These are phyloP conservation scores for Hortaea sp. DNA, from an alignment of 2,329 filamentous ascomycete species.

Conservation along the genomic window DNA sequence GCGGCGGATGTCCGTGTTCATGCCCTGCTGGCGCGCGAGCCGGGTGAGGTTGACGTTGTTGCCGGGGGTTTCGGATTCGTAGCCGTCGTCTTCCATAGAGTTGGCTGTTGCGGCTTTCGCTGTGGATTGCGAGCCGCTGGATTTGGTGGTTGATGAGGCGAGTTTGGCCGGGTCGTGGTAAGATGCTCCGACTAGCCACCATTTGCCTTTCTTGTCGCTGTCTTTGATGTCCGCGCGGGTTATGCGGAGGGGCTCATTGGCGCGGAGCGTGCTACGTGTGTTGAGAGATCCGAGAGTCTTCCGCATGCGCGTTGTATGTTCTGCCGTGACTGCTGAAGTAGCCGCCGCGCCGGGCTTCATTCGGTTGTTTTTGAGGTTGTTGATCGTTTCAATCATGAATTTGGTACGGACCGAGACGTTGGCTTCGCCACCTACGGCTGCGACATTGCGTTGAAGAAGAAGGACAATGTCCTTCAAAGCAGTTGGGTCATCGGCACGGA, in stretches of 20 bases:
- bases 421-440: conserved; percentile 55
- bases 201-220: conserved; percentile 81
- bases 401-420: conserved; percentile 79
- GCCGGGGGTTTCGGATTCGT: conserved; percentile 14
- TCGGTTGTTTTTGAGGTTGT: conserved; percentile 87
- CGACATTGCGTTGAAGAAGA: conserved; percentile 62
- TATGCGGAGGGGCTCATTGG: conserved; percentile 71
- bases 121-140: not conserved
- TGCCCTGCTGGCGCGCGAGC: conserved; percentile 61
- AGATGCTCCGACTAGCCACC: conserved; percentile 98
- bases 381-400: conserved; percentile 96
- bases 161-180: conserved; percentile 46
- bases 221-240: conserved; percentile 72
- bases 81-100: conserved; percentile 11
- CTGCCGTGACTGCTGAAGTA: conserved; percentile 56
- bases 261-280: conserved; percentile 50
- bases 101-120: not conserved
- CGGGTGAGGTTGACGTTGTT: conserved; percentile 57
- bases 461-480: conserved; percentile 81
- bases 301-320: conserved; percentile 80
- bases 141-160: conserved; percentile 7
- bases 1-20: conserved; percentile 76
- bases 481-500: conserved; percentile 81
- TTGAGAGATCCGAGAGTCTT: conserved; percentile 77
- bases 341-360: conserved; percentile 63